Conservation (phyloP, 2,329 filamentous ascomycete genomes). For the Leptodontidium sp. region DNA sequence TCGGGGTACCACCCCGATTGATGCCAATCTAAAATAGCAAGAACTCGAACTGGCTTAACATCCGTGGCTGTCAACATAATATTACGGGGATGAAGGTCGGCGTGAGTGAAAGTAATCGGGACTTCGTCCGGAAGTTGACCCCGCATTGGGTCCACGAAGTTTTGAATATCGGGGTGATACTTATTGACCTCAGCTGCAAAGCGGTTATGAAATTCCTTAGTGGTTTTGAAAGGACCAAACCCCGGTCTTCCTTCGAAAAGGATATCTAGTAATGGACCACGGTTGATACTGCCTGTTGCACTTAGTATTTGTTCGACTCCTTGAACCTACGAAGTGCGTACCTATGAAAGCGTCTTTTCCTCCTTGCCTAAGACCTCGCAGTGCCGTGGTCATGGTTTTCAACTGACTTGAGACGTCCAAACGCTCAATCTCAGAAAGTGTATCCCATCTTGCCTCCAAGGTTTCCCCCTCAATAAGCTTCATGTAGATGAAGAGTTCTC, state of each 20-base stretch:
- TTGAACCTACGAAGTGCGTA: constrained; percentile 22
- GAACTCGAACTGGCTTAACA: constrained; percentile 36
- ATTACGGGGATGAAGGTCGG: constrained; percentile 47
- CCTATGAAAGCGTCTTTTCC: constrained; percentile 23
- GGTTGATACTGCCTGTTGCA: constrained; percentile 21
- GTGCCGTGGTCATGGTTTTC: constrained; percentile 22
- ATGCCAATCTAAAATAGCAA: constrained; percentile 48
- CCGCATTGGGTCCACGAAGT: constrained; percentile 22
- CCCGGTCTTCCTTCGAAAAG: constrained; percentile 25
- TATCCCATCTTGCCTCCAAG: constrained; percentile 26
- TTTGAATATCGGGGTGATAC: constrained; percentile 21
- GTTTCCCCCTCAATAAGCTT: constrained; percentile 26
- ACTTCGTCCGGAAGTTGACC: constrained; percentile 42
- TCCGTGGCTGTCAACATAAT: constrained; percentile 44
- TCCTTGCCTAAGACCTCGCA: constrained; percentile 23
- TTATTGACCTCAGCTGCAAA: constrained; percentile 24
- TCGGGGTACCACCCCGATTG: constrained; percentile 49
- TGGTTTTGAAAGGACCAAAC: constrained; percentile 24
- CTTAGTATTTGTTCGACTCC: constrained; percentile 16
- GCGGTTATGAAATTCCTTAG: constrained; percentile 24
- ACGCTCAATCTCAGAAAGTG: constrained; percentile 24
- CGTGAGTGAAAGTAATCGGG: constrained; percentile 48
- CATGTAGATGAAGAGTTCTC: constrained; percentile 27
- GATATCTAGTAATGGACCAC: constrained; percentile 21
- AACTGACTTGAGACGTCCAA: constrained; percentile 25